Evolutionary conservation across 352 stramenopile genomes (phyloP), one percentile per base, ranked within the genome.

Genomic region (Pythium sp.): DNA sequence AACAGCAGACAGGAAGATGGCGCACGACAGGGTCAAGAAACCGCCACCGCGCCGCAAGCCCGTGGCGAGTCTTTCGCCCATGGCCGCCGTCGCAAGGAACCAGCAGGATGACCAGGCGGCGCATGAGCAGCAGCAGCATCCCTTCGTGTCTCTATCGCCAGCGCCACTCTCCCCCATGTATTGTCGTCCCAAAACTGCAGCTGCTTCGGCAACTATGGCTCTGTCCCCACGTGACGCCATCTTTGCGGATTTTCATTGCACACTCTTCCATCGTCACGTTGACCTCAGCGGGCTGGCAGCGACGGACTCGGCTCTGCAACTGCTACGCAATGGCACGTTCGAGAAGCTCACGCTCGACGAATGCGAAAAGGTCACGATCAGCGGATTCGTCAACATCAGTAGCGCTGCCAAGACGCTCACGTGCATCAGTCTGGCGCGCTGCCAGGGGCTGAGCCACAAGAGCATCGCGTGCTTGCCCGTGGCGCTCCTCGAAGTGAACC

Each of bases 261-360:
- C 38, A 51, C 34, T n/a, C 32, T 80, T 85, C 54, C 79, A 74
- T 28, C 61, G 59, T 0, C 83, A 84, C 59, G 73, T 93, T 14
- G 69, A 80, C 24, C 75, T 93, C 30, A 76, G 73, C 26, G 83
- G 86, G 5, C 92, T 82, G 86, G 46, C 72, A 2, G 69, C 77
- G n/a, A 71, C 67, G 0, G 86, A 92, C 70, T 70, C 72, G 43
- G 64, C 75, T 41, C 68, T 90, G 3, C 69, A 78, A 46, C 67
- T 90, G 5, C 62, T 75, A 32, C 34, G 54, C 9, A 62, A 53
- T 47, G 51, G 26, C 51, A 63, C 54, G 64, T 53, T 59, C 53
- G 60, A 54, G 67, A 68, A 12, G 79, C 57, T 81, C 12, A 66
- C 59, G 12, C 67, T 81, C 14, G 68, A 80, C 56, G 67, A 73